These are phyloP conservation scores for Glycine soja DNA, from an alignment of 306 rosid species.

Conservation along the genomic window DNA sequence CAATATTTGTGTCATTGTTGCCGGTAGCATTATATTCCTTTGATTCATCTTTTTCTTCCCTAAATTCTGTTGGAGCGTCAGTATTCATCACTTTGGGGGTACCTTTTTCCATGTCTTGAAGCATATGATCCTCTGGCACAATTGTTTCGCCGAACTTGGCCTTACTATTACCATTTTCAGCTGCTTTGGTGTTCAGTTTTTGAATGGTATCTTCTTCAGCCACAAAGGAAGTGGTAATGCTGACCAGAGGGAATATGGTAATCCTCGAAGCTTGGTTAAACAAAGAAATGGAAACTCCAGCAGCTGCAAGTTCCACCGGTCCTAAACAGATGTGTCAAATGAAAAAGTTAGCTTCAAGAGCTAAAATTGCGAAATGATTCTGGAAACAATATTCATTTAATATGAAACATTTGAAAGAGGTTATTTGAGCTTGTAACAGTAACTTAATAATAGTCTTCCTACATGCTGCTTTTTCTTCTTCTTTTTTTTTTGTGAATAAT, in stretches of 20 bases:
- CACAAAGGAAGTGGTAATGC: slow-evolving; percentile 93
- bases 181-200: slow-evolving; percentile 11
- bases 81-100: slow-evolving; percentile 4
- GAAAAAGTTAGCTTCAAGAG: no score
- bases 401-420: neutral
- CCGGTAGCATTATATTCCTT: neutral
- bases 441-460: no score
- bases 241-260: slow-evolving; percentile 87
- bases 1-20: slow-evolving; percentile 24
- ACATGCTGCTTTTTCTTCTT: no score
- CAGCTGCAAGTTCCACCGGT: slow-evolving; percentile 93
- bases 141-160: slow-evolving; percentile 9
- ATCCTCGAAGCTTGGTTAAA: slow-evolving; percentile 96
- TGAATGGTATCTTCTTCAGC: slow-evolving; percentile 90
- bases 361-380: no score
- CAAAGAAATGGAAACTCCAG: slow-evolving; percentile 88
- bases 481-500: no score
- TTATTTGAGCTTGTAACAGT: no score
- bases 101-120: slow-evolving; percentile 58
- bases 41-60: no score
- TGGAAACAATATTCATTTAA: neutral
- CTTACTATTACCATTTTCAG: slow-evolving; percentile 38
- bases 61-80: no score
- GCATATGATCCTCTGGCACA: slow-evolving; percentile 38
- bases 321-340: slow-evolving; percentile 8